Percentiles rank a stretch among this genome's conserved stretches.
Evolutionary conservation across 305 asterid genomes (phyloP).

Genomic region (Rubia tinctorum): DNA sequence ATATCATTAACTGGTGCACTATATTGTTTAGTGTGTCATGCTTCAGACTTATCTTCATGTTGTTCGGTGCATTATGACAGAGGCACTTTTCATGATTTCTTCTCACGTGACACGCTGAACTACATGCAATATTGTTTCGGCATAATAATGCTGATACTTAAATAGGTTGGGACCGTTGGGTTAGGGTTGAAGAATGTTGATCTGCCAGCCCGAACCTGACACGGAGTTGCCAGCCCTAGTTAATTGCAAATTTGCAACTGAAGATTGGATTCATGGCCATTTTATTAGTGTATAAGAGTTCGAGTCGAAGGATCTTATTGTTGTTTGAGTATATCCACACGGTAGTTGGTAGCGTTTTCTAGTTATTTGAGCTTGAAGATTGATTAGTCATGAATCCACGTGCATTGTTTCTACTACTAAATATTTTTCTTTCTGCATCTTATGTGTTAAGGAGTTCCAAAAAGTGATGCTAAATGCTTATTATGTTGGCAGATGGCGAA

Average conservation of each 20-base stretch:
- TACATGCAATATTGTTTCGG: too few relatives aligned
- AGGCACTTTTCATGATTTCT: neutral
- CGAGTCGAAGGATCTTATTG: neutral
- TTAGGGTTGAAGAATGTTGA: too few relatives aligned
- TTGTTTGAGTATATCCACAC: neutral
- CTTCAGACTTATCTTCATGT: neutral
- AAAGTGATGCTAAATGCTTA: slow-evolving; percentile 21
- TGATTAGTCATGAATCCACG: neutral
- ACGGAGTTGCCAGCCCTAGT: too few relatives aligned
- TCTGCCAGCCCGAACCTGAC: too few relatives aligned
- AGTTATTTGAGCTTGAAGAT: neutral
- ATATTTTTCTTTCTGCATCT: slow-evolving; percentile 16
- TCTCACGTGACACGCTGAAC: too few relatives aligned
- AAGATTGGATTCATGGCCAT: neutral
- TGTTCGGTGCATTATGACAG: neutral
- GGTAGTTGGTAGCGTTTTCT: neutral
- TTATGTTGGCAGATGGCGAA: slow-evolving; percentile 72
- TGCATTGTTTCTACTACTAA: slow-evolving; percentile 4
- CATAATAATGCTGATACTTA: too few relatives aligned
- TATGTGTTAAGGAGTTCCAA: slow-evolving; percentile 14
- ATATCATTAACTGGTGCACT: neutral
- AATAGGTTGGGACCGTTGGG: too few relatives aligned
- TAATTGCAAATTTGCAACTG: neutral
- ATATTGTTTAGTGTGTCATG: neutral
- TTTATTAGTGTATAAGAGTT: neutral